Base-by-base conservation (phyloP, 1,284 basidiomycete species). In the Agroathelia rolfsii region DNA sequence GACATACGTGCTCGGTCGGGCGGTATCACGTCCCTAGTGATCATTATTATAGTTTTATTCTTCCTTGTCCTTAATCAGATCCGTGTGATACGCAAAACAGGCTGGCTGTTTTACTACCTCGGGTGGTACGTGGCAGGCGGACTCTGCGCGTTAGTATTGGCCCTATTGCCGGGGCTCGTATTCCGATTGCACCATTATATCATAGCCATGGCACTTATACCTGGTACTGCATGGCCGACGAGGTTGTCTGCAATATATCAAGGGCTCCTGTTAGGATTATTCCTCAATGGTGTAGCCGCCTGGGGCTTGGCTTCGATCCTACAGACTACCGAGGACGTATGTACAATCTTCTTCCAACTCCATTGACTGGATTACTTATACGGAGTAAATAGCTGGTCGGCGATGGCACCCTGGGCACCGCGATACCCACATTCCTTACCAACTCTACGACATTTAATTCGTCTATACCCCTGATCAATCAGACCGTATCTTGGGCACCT, bases 221-320 rank as follows among this genome's bases (percentile, higher is more conserved):
- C 85, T 14, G 76, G 74, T 3, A 85, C 82, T 8, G 86, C 72
- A 2, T 88, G 88, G 48, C 82, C 84, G 0, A 92, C 86, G 12
- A 66, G 85, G 21, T 58, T 81, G 15, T 85, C 78, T 5, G 76
- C 82, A 1, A 66, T 88, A 27, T 81, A 81, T 50, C 81, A 87
- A 54, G 84, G 79, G 1, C 78, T 90, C 46, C 55, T 89, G 6
- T 61, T 90, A 20, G 88, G 89, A 8, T 69, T 90, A 59, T 90
- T 88, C 55, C 51, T 84, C 33, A 81, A 84, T 44, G 84, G 76
- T 5, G 72, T 70, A 8, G 80, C 80, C 9, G 78, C 80, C 4
- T 89, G 77, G 56, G 83, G 79, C 2, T 80, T 86, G 45, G 85
- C 74, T 44, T 78, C 82, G 1, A 78, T 93, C 32, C 49, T 93